Percentiles rank a stretch among this genome's conserved stretches.
phyloP scores from a whole-genome alignment of 2,329 filamentous ascomycete species.

The Colletotrichum destructivum region DNA sequence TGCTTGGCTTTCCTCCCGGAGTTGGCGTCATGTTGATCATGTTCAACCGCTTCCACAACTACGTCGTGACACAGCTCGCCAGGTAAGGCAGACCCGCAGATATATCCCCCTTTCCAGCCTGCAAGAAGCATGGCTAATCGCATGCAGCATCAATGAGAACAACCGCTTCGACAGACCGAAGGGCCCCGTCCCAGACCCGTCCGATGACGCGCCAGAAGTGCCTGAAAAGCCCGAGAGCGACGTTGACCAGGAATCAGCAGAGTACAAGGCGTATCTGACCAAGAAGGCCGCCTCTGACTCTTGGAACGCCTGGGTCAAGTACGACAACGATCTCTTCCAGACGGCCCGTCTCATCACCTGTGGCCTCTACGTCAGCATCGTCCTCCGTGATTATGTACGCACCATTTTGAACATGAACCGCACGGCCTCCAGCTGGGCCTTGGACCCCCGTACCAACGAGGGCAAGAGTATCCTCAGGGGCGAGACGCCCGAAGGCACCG shows the following conservation, averaged over 20 bases:
- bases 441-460: constrained; percentile 65
- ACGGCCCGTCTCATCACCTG: constrained; percentile 63
- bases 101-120: neutral
- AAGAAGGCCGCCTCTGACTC: neutral
- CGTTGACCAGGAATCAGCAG: constrained; percentile 1
- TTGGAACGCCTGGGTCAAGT: constrained; percentile 51
- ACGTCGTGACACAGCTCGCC: constrained; percentile 44
- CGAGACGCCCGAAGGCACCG: constrained; percentile 48
- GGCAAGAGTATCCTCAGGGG: constrained; percentile 50
- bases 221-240: constrained; percentile 46
- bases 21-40: constrained; percentile 67
- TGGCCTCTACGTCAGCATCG: constrained; percentile 69
- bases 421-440: constrained; percentile 42
- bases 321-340: constrained; percentile 58
- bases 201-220: constrained; percentile 3
- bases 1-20: constrained; percentile 67
- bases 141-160: constrained; percentile 58
- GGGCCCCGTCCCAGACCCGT: neutral
- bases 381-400: constrained; percentile 57
- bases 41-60: constrained; percentile 60
- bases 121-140: constrained; percentile 39
- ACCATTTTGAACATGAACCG: constrained; percentile 65
- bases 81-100: constrained; percentile 3
- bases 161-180: constrained; percentile 51
- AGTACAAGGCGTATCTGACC: neutral